These are phyloP conservation scores for Naganishia vaughanmartiniae DNA, from an alignment of 768 basidiomycete genomes.

Conservation along the genomic window DNA sequence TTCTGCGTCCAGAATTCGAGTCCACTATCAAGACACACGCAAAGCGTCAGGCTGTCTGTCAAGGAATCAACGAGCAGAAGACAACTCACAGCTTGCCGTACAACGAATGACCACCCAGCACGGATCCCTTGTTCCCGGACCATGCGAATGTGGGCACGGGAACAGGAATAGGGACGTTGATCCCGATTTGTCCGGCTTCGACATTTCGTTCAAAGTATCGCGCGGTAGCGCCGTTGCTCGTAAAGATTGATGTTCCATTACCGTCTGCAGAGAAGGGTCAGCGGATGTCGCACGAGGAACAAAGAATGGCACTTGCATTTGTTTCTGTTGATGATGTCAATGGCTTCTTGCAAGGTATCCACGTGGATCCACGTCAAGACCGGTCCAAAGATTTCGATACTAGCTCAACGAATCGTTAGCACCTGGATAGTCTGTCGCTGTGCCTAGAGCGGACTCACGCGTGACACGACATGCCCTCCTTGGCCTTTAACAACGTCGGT, in stretches of 20 bases:
- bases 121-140: constrained; percentile 81
- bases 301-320: constrained; percentile 63
- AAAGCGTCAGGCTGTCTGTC: not conserved
- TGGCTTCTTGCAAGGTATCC: constrained; percentile 82
- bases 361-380: constrained; percentile 74
- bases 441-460: constrained; percentile 62
- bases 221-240: constrained; percentile 90
- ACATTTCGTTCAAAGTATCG: constrained; percentile 85
- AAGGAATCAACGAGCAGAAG: not conserved
- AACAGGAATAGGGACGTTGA: constrained; percentile 90
- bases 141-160: constrained; percentile 89
- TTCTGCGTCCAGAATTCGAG: constrained; percentile 95
- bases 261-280: constrained; percentile 47
- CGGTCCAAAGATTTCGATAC: constrained; percentile 94
- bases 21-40: constrained; percentile 53
- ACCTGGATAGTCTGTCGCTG: not conserved
- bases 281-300: no score
- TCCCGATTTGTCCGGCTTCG: constrained; percentile 84
- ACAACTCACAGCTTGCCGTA: constrained; percentile 33
- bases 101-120: constrained; percentile 41
- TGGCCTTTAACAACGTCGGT: constrained; percentile 81
- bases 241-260: constrained; percentile 94
- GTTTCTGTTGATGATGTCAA: constrained; percentile 84
- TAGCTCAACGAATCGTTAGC: constrained; percentile 44
- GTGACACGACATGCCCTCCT: constrained; percentile 82